Conservation (phyloP, 177 flowering plant species). For the Tripterygium wilfordii region DNA sequence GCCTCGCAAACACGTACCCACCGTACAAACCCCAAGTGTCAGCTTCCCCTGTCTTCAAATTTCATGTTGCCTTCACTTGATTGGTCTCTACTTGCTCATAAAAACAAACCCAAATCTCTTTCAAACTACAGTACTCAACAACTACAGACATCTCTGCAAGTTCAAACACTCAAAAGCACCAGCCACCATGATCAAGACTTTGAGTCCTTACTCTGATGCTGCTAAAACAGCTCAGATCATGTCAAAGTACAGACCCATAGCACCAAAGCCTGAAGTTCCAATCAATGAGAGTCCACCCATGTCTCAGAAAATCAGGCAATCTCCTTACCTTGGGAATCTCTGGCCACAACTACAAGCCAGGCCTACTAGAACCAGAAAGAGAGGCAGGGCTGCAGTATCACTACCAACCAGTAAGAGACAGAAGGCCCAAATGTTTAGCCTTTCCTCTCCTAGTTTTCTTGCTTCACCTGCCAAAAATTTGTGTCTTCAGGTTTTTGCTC, state of each 20-base stretch:
- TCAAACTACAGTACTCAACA: not conserved
- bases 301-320: conserved; percentile 30
- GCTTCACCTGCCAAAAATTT: conserved; percentile 20
- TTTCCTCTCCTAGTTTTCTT: conserved; percentile 16
- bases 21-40: conserved; percentile 28
- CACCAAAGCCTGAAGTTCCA: conserved; percentile 69
- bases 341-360: conserved; percentile 56
- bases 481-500: conserved; percentile 24
- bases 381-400: conserved; percentile 34
- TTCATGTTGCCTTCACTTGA: conserved; percentile 36
- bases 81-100: conserved; percentile 20
- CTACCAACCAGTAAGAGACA: conserved; percentile 32
- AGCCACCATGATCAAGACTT: conserved; percentile 40
- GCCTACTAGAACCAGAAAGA: conserved; percentile 60
- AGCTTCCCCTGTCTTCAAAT: conserved; percentile 9
- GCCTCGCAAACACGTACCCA: conserved; percentile 40
- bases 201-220: conserved; percentile 35
- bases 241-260: conserved; percentile 93
- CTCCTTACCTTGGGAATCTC: conserved; percentile 41
- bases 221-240: conserved; percentile 79
- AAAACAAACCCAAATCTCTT: not conserved
- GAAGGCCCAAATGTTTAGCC: conserved; percentile 15
- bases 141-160: not conserved
- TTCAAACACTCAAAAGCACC: not conserved
- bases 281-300: conserved; percentile 14